phyloP scores from a whole-genome alignment of 2,329 filamentous ascomycete genomes.

The Colletotrichum melonis region DNA sequence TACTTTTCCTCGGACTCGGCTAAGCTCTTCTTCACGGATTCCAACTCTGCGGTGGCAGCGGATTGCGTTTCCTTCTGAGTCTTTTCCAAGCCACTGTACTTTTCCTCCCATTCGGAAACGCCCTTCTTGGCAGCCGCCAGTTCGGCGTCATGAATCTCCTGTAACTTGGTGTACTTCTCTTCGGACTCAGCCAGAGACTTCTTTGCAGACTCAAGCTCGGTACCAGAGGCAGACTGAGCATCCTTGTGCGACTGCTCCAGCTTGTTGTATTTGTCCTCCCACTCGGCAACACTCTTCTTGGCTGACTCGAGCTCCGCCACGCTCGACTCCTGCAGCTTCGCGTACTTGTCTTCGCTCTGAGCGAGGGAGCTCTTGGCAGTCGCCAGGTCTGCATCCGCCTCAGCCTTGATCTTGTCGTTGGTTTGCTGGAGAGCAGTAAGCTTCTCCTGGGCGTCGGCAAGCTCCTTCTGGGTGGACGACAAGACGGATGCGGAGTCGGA shows the following conservation, averaged over 20 bases:
- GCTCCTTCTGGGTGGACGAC: conserved; percentile 43
- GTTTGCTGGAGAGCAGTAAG: conserved; percentile 39
- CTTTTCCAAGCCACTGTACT: conserved; percentile 38
- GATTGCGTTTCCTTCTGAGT: conserved; percentile 42
- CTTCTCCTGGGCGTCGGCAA: conserved; percentile 38
- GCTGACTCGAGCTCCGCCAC: conserved; percentile 38
- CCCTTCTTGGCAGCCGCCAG: conserved; percentile 32
- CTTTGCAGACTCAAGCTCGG: conserved; percentile 26
- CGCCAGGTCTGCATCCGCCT: conserved; percentile 41
- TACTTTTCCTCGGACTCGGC: conserved; percentile 45
- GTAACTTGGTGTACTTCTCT: conserved; percentile 37
- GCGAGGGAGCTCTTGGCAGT: conserved; percentile 34
- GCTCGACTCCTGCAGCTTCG: conserved; percentile 40
- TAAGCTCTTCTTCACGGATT: conserved; percentile 36
- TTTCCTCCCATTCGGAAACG: conserved; percentile 39
- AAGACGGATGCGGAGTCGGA: conserved; percentile 44
- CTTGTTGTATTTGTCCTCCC: conserved; percentile 38
- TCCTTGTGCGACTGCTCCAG: conserved; percentile 42
- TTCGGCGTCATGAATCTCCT: conserved; percentile 33
- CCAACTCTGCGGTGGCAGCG: conserved; percentile 35
- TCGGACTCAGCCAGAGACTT: conserved; percentile 37
- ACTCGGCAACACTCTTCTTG: conserved; percentile 37
- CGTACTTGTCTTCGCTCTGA: conserved; percentile 39
- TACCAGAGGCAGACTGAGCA: conserved; percentile 2
- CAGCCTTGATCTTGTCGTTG: conserved; percentile 42